phyloP scores from a whole-genome alignment of 2,329 filamentous ascomycete genomes.

The Helicocarpus griseus region DNA sequence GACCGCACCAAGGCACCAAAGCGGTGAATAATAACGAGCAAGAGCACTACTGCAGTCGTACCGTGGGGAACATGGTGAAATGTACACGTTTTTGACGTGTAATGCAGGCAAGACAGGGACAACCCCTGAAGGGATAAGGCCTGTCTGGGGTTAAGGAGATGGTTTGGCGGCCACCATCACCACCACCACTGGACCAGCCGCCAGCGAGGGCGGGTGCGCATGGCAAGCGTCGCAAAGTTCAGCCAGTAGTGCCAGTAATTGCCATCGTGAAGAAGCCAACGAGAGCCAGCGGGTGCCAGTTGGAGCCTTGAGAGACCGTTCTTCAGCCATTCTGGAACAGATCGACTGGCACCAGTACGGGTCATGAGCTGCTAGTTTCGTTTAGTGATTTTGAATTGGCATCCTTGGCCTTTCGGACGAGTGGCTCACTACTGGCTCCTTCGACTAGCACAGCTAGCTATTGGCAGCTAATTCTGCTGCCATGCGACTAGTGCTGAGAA shows the following conservation, averaged over 20 bases:
- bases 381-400: not conserved
- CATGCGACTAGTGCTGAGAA: too few species aligned
- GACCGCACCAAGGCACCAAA: not conserved
- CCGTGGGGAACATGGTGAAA: not conserved
- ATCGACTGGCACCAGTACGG: not conserved
- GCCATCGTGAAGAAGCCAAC: not conserved
- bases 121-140: not conserved
- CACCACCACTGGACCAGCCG: too few species aligned
- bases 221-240: too few species aligned
- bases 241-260: too few species aligned
- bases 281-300: too few species aligned
- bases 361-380: not conserved
- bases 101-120: not conserved
- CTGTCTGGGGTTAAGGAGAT: not conserved
- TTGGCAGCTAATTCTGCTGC: not conserved
- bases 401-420: not conserved
- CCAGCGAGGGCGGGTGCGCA: too few species aligned
- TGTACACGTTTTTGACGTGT: not conserved
- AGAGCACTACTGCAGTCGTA: not conserved
- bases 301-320: too few species aligned
- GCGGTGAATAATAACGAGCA: not conserved
- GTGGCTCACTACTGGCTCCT: too few species aligned
- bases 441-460: not conserved
- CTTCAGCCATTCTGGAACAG: not conserved
- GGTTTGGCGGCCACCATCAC: too few species aligned